These are phyloP conservation scores for Pseudogymnoascus sp. DNA, from an alignment of 2,329 filamentous ascomycete genomes.

Conservation along the genomic window DNA sequence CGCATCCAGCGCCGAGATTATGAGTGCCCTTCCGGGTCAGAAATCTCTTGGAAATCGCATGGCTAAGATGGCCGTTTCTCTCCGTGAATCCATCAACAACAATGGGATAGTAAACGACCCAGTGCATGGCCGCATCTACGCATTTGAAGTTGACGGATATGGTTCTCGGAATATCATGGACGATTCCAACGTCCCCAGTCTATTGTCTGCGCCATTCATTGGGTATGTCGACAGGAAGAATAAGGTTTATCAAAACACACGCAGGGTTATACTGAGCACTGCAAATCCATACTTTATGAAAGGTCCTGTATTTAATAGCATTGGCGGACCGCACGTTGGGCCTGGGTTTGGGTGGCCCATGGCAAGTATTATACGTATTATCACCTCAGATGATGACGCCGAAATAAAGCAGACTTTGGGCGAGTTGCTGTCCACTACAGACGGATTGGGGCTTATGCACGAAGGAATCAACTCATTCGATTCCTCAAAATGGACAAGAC, in stretches of 20 bases:
- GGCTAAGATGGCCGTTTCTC: conserved; percentile 48
- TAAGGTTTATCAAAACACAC: conserved; percentile 66
- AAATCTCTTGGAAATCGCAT: conserved; percentile 48
- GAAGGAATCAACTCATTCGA: conserved; percentile 39
- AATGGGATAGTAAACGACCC: conserved; percentile 61
- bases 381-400: conserved; percentile 34
- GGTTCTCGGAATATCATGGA: conserved; percentile 55
- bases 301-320: conserved; percentile 48
- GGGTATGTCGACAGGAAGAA: conserved; percentile 52
- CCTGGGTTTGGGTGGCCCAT: conserved; percentile 46
- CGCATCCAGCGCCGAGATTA: conserved; percentile 41
- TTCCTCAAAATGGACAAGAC: conserved; percentile 32
- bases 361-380: conserved; percentile 44
- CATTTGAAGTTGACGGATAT: conserved; percentile 70
- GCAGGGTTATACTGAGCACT: conserved; percentile 65
- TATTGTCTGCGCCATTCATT: conserved; percentile 56
- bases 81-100: conserved; percentile 58
- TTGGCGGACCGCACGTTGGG: conserved; percentile 62
- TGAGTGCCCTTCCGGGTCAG: conserved; percentile 39
- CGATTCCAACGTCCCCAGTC: conserved; percentile 61
- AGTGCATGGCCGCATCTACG: conserved; percentile 60
- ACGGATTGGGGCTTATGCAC: conserved; percentile 37
- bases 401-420: conserved; percentile 25
- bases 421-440: conserved; percentile 21
- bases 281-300: conserved; percentile 70